Conservation (phyloP, 345 rosid genomes). For the Melastoma malabathricum region DNA sequence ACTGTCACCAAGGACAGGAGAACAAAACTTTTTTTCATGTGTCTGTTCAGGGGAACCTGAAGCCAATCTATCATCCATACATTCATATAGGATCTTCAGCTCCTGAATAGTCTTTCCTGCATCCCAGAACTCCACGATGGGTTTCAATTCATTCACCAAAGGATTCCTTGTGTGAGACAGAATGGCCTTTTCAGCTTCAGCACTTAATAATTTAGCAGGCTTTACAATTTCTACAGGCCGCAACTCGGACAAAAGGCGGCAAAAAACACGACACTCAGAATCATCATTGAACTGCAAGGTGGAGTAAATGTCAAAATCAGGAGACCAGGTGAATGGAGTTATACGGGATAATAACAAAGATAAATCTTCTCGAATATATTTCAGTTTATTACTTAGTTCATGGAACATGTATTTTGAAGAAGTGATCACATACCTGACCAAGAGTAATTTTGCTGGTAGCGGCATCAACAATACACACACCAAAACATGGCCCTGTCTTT, state of each 20-base stretch:
- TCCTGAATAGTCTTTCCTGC: constrained; percentile 62
- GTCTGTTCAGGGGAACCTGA: constrained; percentile 20
- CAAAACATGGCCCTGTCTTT: constrained; percentile 36
- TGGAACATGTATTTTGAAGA: background rate
- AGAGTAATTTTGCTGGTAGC: constrained; percentile 70
- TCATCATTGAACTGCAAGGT: constrained; percentile 69
- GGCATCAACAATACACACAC: constrained; percentile 83
- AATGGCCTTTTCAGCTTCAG: constrained; percentile 64
- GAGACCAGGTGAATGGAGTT: background rate
- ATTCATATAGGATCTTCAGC: constrained; percentile 37
- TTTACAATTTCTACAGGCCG: constrained; percentile 93
- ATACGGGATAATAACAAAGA: background rate
- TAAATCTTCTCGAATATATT: background rate
- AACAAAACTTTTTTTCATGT: constrained; percentile 15
- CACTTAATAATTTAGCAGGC: constrained; percentile 55
- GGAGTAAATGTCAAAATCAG: background rate
- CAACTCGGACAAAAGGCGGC: constrained; percentile 66
- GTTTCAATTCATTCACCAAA: constrained; percentile 70
- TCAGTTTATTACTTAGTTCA: too few species aligned
- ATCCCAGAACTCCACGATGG: constrained; percentile 78
- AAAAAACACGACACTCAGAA: constrained; percentile 61
- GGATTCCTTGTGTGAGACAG: constrained; percentile 78
- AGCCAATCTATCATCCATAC: constrained; percentile 22
- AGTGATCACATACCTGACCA: constrained; percentile 51
- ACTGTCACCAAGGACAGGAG: constrained; percentile 16